Base-by-base conservation (phyloP, 2,329 filamentous ascomycete species). In the Neurospora sp. region DNA sequence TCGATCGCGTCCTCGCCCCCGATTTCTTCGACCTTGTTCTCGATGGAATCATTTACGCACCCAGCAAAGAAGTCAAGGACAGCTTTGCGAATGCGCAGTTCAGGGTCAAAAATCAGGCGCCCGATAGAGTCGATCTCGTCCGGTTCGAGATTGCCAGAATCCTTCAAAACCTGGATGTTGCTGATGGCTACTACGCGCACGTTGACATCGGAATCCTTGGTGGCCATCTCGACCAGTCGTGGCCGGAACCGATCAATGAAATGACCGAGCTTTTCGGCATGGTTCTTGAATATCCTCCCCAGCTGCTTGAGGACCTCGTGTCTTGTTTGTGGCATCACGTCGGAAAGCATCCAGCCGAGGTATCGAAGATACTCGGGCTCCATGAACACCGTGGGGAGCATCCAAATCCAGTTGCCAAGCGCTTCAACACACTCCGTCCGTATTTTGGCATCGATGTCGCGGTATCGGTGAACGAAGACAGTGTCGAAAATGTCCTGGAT, bases 391-490 rank as follows among this genome's bases (percentile, higher is more conserved):
- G 93, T 93, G 2, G 94, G 93, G 68, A 97, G 88, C 11, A 87
- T 87, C 78, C 90, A 87, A 74, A 98, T 96, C 96, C 96, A 99
- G 52, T 89, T 87, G 38, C 94, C 93, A 9, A 99, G 84, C 15
- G 93, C 93, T 73, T 91, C 89, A 33, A 97, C 90, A 77, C 95
- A 97, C 76, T 97, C 95, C 0, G 91, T 89, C 68, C 96, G 89
- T 74, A 99, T 97, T 75, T 89, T 92, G 7, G 93, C 89, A 76
- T 99, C 96, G 38, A 97, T 89, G 78, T 99, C 96, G 72, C 96
- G 92, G 79, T 98, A 99, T 67, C 96, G 90, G 80, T 99, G 95
- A 38, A 97, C 91, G 78, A 97, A 99, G 66, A 98, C 90, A 1
- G 92, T 92, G 75, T 97, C 92, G 77, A 98, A 97, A 76, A 93